Percentiles rank a stretch among this genome's conserved stretches.
Evolutionary conservation across 1,139 yeast species (phyloP).

Genomic region (Geotrichum klebahnii): DNA sequence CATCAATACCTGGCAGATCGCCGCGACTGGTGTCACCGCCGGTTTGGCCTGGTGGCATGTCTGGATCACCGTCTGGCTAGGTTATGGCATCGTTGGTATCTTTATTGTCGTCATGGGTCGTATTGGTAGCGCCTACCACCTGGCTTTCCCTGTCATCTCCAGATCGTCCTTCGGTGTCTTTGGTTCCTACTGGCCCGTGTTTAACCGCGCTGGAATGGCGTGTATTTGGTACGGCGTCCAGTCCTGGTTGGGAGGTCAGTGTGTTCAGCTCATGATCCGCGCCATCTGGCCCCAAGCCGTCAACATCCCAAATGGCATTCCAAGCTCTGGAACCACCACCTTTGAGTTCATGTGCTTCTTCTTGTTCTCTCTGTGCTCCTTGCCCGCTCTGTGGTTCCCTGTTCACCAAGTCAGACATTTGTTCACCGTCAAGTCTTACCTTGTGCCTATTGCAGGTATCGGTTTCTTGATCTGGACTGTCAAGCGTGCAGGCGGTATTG

Average conservation of each 20-base stretch:
- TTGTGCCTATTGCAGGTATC: constrained; percentile 76
- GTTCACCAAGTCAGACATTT: constrained; percentile 79
- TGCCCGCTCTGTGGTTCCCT: constrained; percentile 75
- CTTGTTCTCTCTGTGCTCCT: constrained; percentile 68
- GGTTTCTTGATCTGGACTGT: constrained; percentile 78
- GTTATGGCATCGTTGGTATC: constrained; percentile 36
- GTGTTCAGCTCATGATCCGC: constrained; percentile 55
- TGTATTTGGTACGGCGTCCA: constrained; percentile 84
- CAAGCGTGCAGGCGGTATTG: constrained; percentile 68
- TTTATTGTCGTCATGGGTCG: constrained; percentile 39
- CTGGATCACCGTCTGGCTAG: constrained; percentile 75
- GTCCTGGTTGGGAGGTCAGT: constrained; percentile 76
- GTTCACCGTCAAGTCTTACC: constrained; percentile 70
- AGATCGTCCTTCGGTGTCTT: constrained; percentile 41
- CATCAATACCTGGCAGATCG: constrained; percentile 87
- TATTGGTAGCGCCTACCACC: constrained; percentile 40
- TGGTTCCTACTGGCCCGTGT: constrained; percentile 41
- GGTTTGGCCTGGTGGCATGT: constrained; percentile 88
- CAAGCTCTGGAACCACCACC: constrained; percentile 54
- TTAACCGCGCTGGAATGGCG: constrained; percentile 60
- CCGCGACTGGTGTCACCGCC: constrained; percentile 69
- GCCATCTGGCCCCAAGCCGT: constrained; percentile 45
- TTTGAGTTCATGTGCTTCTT: constrained; percentile 70
- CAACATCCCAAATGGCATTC: constrained; percentile 46
- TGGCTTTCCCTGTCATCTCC: constrained; percentile 41